phyloP scores from a whole-genome alignment of 768 basidiomycete species.

The Pulveroboletus sp. region DNA sequence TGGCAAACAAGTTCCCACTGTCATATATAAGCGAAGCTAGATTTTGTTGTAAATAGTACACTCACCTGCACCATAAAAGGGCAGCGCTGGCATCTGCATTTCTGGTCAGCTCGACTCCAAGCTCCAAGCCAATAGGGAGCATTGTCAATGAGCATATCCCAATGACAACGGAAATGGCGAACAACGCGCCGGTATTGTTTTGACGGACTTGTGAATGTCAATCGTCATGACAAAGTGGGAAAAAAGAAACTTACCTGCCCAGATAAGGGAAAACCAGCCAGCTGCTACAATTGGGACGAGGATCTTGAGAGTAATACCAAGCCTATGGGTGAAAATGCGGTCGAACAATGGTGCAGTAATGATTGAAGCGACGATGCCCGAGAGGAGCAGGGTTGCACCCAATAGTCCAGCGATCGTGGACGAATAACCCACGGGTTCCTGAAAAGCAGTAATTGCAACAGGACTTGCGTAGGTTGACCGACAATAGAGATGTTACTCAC shows the following conservation, averaged over 20 bases:
- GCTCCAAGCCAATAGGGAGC: conserved; percentile 73
- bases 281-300: conserved; percentile 58
- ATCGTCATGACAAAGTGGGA: background rate
- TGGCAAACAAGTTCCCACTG: conserved; percentile 64
- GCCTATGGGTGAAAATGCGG: conserved; percentile 72
- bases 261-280: conserved; percentile 72
- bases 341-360: conserved; percentile 74
- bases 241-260: conserved; percentile 56
- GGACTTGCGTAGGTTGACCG: background rate
- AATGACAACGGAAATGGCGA: conserved; percentile 62
- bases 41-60: conserved; percentile 2
- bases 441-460: background rate
- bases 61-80: conserved; percentile 70
- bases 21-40: background rate
- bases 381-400: conserved; percentile 62
- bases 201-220: conserved; percentile 48
- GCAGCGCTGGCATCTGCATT: conserved; percentile 77
- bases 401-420: conserved; percentile 62
- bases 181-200: conserved; percentile 57
- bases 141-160: conserved; percentile 64
- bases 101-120: conserved; percentile 74
- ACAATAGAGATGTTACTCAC: conserved; percentile 36
- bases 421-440: conserved; percentile 75
- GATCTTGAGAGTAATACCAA: conserved; percentile 56
- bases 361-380: conserved; percentile 67